A percentile compares a stretch with the other conserved stretches of the same genome.
Evolutionary conservation across 2,329 filamentous ascomycete species (phyloP).

Genomic region (Ophiostoma sp.): DNA sequence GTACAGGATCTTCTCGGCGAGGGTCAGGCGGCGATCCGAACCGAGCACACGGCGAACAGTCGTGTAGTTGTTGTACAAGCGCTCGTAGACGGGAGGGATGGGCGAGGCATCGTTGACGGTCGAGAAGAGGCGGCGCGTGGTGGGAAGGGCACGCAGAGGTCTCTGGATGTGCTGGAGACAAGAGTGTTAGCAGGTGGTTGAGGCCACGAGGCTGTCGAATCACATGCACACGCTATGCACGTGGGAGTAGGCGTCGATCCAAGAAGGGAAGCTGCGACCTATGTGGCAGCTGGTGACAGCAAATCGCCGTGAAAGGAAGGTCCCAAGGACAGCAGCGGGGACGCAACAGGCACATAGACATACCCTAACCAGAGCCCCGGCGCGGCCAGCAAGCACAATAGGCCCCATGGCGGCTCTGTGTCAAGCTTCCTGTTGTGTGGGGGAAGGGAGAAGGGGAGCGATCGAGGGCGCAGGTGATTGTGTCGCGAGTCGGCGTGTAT

Average conservation of each 20-base stretch:
- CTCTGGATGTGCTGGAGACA: slow-evolving; percentile 32
- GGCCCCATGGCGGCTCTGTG: slow-evolving; percentile 40
- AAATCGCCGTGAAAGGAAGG: slow-evolving; percentile 17
- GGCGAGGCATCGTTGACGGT: slow-evolving; percentile 35
- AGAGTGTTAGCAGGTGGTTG: slow-evolving; percentile 18
- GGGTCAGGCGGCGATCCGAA: slow-evolving; percentile 58
- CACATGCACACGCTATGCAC: background rate
- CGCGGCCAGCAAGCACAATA: slow-evolving; percentile 47
- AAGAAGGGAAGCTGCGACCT: background rate
- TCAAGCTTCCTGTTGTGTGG: slow-evolving; percentile 6
- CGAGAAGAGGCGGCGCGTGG: slow-evolving; percentile 36
- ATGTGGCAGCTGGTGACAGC: slow-evolving; percentile 4
- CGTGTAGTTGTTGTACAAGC: slow-evolving; percentile 69
- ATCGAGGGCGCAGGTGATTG: background rate
- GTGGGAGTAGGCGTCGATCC: background rate
- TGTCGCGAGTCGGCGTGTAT: background rate
- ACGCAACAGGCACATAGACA: slow-evolving; percentile 16
- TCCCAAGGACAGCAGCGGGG: slow-evolving; percentile 14
- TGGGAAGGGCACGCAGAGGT: slow-evolving; percentile 32
- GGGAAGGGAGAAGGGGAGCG: slow-evolving; percentile 9
- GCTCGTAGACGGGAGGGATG: slow-evolving; percentile 69
- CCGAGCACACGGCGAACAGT: slow-evolving; percentile 71
- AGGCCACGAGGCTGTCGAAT: background rate
- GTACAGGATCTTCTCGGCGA: slow-evolving; percentile 98
- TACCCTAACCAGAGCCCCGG: slow-evolving; percentile 46